Evolutionary conservation across 2,329 filamentous ascomycete genomes (phyloP), one percentile per base, ranked within the genome.

Genomic region (Botryotinia convoluta): DNA sequence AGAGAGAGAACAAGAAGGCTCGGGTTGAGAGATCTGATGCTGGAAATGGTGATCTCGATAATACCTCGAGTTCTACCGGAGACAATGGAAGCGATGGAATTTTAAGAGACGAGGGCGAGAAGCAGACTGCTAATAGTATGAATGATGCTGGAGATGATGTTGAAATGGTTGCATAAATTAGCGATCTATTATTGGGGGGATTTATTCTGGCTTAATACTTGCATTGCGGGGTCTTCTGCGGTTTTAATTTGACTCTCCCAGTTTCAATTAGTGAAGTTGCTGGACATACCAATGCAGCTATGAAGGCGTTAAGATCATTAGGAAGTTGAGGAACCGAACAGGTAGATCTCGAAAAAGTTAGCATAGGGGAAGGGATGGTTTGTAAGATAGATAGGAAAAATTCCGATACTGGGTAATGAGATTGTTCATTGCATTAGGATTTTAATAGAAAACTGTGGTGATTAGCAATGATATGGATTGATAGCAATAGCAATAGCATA

Each of bases 281-380:
- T 16, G 51, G 4, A 16, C 2, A 54, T n/a, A 3, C 6, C 51
- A 20, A 45, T 20, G 42, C 42, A 44, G 22, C 26, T 14, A n/a
- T 10, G 26, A n/a, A 51, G 26, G 0, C 26, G 14, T 29, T 16
- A 16, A 3, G 7, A 57, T 57, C 0, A 18, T 4, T 7, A 0
- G 0, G 6, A 57, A 16, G 14, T 29, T 29, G 6, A 16, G 5
- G 4, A 54, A 29, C 26, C 51, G 12, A 14, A n/a, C 4, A n/a
- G 9, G 22, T 0, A 16, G 26, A 4, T 54, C 12, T 54, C 51
- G 48, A 1, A 29, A 8, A 16, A 1, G 10, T 29, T 16, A 54
- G 0, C 51, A 18, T 7, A 29, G 6, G 45, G n/a, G 7, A 29
- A 18, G n/a, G 1, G 3, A 29, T 1, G 0, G 0, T 3, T 29